Evolutionary conservation across 2,329 filamentous ascomycete genomes (phyloP).

Genomic region (Fusarium beomiforme): DNA sequence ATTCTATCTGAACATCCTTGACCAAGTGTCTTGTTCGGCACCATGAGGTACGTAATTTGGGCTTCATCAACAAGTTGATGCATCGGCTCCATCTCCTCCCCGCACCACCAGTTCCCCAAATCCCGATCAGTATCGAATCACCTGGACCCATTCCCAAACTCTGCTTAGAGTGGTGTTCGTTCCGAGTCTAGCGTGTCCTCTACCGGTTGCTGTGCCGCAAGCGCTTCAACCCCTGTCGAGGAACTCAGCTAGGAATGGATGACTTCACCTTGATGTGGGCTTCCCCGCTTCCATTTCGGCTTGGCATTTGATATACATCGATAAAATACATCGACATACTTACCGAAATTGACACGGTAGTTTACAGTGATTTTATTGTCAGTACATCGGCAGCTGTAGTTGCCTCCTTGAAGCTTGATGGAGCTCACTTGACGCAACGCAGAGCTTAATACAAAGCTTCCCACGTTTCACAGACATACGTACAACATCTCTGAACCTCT

Average conservation of each 20-base stretch:
- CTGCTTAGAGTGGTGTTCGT: conserved; percentile 8
- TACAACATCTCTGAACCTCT: conserved; percentile 11
- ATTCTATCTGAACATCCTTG: neutral
- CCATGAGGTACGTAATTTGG: conserved; percentile 31
- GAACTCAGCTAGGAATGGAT: conserved; percentile 25
- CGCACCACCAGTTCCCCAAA: conserved; percentile 22
- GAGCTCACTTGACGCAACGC: conserved; percentile 32
- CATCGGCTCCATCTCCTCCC: conserved; percentile 24
- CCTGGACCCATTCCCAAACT: conserved; percentile 21
- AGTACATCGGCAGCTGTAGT: neutral
- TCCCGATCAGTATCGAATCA: conserved; percentile 22
- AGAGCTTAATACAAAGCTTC: conserved; percentile 34
- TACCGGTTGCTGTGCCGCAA: conserved; percentile 29
- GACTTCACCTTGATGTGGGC: neutral
- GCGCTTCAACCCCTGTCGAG: conserved; percentile 20
- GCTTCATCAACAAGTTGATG: neutral
- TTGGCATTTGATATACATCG: conserved; percentile 12
- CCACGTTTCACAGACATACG: conserved; percentile 21
- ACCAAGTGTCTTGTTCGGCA: neutral
- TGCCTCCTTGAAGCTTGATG: conserved; percentile 8
- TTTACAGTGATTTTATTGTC: conserved; percentile 12
- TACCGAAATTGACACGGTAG: rapidly evolving
- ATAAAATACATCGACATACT: neutral
- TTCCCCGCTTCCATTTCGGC: conserved; percentile 32
- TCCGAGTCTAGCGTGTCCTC: conserved; percentile 24